A percentile compares a stretch with the other conserved stretches of the same genome.
Conservation (phyloP, 345 rosid genomes). For the Brassica rapa region DNA sequence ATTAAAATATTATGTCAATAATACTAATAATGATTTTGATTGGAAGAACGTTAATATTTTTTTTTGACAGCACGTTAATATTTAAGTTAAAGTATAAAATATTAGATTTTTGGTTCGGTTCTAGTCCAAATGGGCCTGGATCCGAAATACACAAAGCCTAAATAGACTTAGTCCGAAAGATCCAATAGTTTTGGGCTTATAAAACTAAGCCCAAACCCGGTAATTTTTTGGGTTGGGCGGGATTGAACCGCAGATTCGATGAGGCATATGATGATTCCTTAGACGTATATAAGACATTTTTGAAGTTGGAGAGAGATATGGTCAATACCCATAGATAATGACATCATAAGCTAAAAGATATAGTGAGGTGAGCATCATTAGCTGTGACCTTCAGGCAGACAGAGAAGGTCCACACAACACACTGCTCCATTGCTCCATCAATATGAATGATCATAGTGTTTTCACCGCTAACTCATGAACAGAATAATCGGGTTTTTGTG, state of each 20-base stretch:
- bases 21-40: too few relatives aligned
- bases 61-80: too few relatives aligned
- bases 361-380: constrained; percentile 31
- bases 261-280: constrained; percentile 10
- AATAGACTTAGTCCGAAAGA: too few relatives aligned
- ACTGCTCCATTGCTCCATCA: constrained; percentile 30
- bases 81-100: too few relatives aligned
- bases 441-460: constrained; percentile 9
- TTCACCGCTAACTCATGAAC: constrained; percentile 1
- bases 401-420: constrained; percentile 35
- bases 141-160: too few relatives aligned
- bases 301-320: constrained; percentile 21
- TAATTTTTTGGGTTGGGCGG: too few relatives aligned
- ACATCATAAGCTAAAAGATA: constrained; percentile 23
- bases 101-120: too few relatives aligned
- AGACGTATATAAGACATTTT: neutral
- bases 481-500: constrained; percentile 12
- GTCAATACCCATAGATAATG: constrained; percentile 15
- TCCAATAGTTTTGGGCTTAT: too few relatives aligned
- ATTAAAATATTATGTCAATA: too few relatives aligned
- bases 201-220: too few relatives aligned
- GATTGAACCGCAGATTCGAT: neutral
- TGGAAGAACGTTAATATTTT: too few relatives aligned
- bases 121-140: too few relatives aligned
- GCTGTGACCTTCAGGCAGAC: constrained; percentile 25